phyloP scores from a whole-genome alignment of 2,329 filamentous ascomycete genomes.

The Colletotrichum liaoningense region DNA sequence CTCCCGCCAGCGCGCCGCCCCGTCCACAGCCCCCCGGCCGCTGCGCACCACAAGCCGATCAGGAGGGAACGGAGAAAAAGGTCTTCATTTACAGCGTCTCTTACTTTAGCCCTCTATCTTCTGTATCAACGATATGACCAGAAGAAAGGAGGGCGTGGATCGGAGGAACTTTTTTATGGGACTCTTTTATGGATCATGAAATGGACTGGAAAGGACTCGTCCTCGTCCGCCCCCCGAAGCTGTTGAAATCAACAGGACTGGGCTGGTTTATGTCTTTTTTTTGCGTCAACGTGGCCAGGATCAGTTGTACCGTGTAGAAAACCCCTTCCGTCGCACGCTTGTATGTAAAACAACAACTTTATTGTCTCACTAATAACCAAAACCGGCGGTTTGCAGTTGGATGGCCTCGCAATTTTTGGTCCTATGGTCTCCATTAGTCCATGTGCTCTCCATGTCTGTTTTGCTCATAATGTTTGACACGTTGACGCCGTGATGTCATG shows the following conservation, averaged over 20 bases:
- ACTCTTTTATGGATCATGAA: slow-evolving; percentile 34
- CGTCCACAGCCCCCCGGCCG: background rate
- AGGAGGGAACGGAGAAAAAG: slow-evolving; percentile 1
- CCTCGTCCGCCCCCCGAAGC: background rate
- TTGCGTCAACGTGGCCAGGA: slow-evolving; percentile 16
- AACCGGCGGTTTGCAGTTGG: slow-evolving; percentile 34
- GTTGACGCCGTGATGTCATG: too few species aligned
- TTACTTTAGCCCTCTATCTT: background rate
- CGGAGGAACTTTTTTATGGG: slow-evolving; percentile 31
- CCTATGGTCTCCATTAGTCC: too few species aligned
- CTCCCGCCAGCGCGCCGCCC: background rate
- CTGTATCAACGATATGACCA: slow-evolving; percentile 2
- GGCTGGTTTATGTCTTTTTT: slow-evolving; percentile 18
- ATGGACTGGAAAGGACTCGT: slow-evolving; percentile 22
- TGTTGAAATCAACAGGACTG: background rate
- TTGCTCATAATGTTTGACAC: too few species aligned
- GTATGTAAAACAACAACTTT: slow-evolving; percentile 33
- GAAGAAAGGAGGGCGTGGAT: slow-evolving; percentile 20
- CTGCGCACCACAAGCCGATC: background rate
- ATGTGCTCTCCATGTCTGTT: too few species aligned
- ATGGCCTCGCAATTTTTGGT: slow-evolving; percentile 16
- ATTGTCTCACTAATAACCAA: slow-evolving; percentile 36
- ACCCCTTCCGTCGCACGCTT: slow-evolving; percentile 24
- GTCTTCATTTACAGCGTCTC: background rate
- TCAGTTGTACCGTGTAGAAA: slow-evolving; percentile 32